phyloP scores from a whole-genome alignment of 257 asterid genomes.

The Phtheirospermum japonicum region DNA sequence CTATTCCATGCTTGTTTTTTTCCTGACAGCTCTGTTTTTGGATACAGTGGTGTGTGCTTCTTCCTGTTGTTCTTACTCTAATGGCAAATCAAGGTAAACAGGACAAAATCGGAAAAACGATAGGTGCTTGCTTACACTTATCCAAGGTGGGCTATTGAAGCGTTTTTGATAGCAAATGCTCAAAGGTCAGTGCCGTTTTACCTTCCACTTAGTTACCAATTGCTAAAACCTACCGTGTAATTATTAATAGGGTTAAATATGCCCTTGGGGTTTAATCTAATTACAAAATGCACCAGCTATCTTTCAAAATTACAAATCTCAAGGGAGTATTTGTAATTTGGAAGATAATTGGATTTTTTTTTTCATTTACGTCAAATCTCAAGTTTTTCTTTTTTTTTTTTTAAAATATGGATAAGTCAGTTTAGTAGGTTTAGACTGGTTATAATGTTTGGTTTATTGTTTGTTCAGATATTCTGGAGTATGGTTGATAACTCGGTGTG shows the following conservation, averaged over 20 bases:
- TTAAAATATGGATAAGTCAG: no score
- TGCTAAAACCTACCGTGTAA: not conserved
- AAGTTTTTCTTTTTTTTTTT: no score
- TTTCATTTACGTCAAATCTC: no score
- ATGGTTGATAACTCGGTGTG: constrained; percentile 94
- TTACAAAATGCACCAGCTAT: not conserved
- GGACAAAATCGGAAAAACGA: constrained; percentile 41
- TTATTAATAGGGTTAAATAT: not conserved
- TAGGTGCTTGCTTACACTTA: constrained; percentile 59
- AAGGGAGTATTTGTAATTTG: no score
- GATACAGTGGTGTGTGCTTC: constrained; percentile 93
- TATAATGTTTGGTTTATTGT: not conserved
- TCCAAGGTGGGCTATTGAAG: constrained; percentile 95
- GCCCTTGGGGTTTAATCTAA: constrained; percentile 1
- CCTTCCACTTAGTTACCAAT: not conserved
- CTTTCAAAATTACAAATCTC: not conserved
- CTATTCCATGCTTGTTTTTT: no score
- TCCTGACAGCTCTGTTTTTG: constrained; percentile 22
- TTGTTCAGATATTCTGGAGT: constrained; percentile 61
- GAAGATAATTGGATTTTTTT: no score
- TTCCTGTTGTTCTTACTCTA: constrained; percentile 91
- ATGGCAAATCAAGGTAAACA: constrained; percentile 77
- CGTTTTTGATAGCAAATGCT: constrained; percentile 82
- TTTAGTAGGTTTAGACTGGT: not conserved
- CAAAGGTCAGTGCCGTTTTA: constrained; percentile 55